Base-by-base conservation (phyloP, 768 basidiomycete species). In the Boletus rubropictus region DNA sequence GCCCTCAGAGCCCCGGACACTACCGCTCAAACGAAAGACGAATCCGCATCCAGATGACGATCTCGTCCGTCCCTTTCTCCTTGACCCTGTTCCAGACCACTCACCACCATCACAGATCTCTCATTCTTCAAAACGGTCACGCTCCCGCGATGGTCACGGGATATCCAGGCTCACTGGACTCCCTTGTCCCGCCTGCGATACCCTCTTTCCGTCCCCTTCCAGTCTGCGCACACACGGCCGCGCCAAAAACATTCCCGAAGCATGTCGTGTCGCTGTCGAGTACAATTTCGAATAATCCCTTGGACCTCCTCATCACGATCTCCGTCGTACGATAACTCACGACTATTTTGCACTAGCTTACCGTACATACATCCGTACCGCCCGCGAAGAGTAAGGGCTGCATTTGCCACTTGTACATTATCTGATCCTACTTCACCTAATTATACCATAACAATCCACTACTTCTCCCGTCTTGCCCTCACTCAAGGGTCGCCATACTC, bases 121-220 rank as follows among this genome's bases (percentile, higher is more conserved):
- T 8, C 78, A 75, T 46, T 65, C 71, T 8, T 77, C 79, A 35
- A 83, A 81, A 68, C 75, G 79, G 45, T 80, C 81, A 25, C 77
- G 78, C 41, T 73, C 67, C 18, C 67, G 55, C 53, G 61, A n/a
- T n/a, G n/a, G n/a, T n/a, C n/a, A n/a, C n/a, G n/a, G 68, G 46
- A 63, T 68, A 39, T 64, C 63, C 20, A 55, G 58, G 35, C 68
- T 81, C 38, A 68, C 72, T 31, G 73, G 74, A 41, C 79, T 81
- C 59, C 75, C 83, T 2, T 89, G 86, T 72, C 78, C 86, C 22
- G 86, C 86, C 8, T 89, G 86, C 60, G 85, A 89, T 58, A 70
- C 79, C 20, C 76, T 71, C 51, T 88, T 89, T 60, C 63, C 75
- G 39, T 76, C 80, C 9, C 73, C 63, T n/a, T 74, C 80, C 44